Percentiles rank a stretch among this genome's conserved stretches.
Conservation (phyloP, 1,284 basidiomycete genomes). For the Ganoderma meredithae region DNA sequence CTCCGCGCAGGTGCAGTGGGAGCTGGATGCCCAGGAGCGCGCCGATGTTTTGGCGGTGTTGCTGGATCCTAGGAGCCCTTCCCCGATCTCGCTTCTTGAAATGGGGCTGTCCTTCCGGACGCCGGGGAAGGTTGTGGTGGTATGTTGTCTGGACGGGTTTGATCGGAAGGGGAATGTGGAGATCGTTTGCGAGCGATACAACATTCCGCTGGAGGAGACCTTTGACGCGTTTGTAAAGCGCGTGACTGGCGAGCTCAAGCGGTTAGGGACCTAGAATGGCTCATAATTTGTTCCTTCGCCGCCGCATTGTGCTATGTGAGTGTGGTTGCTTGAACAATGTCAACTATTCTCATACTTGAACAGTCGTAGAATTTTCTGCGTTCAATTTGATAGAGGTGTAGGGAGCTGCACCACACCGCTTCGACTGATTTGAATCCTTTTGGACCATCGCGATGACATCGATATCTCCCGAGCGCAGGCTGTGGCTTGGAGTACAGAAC, state of each 20-base stretch:
- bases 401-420: too few relatives aligned
- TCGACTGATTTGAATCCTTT: too few relatives aligned
- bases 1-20: slow-evolving; percentile 7
- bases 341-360: too few relatives aligned
- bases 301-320: background rate
- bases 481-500: too few relatives aligned
- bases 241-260: background rate
- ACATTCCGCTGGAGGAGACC: background rate
- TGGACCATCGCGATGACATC: too few relatives aligned
- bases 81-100: slow-evolving; percentile 9
- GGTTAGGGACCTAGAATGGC: too few relatives aligned
- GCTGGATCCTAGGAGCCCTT: background rate
- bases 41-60: slow-evolving; percentile 14
- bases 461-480: too few relatives aligned
- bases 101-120: slow-evolving; percentile 1
- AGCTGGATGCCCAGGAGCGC: background rate
- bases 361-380: too few relatives aligned
- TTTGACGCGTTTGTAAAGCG: background rate
- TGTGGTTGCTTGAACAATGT: too few relatives aligned
- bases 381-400: too few relatives aligned
- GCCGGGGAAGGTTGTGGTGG: background rate
- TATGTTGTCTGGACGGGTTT: slow-evolving; percentile 17
- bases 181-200: slow-evolving; percentile 7
- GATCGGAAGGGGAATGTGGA: slow-evolving; percentile 8
- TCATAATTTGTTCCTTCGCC: background rate